Percentiles rank a stretch among this genome's conserved stretches.
Evolutionary conservation across 2,329 filamentous ascomycete genomes (phyloP).

Genomic region (Dactylonectria macrodidyma): DNA sequence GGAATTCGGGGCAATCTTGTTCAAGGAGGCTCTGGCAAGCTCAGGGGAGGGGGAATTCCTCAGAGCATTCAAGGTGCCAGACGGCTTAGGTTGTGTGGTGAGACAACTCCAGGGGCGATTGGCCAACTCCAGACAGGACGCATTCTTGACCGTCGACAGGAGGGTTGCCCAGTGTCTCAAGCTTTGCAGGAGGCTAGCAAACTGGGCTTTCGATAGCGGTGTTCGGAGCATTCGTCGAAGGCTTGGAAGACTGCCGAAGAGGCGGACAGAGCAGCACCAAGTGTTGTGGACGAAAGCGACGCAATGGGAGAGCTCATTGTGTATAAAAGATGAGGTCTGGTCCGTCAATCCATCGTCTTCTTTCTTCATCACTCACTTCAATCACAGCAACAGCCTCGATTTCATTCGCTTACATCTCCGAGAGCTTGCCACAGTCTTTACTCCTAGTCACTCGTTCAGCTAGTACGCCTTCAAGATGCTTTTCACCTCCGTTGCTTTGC

Average conservation of each 20-base stretch:
- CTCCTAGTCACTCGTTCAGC: constrained; percentile 46
- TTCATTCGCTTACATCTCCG: constrained; percentile 47
- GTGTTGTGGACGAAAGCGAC: neutral
- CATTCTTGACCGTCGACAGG: constrained; percentile 41
- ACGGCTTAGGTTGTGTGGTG: constrained; percentile 29
- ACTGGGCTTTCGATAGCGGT: constrained; percentile 16
- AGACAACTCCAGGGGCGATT: constrained; percentile 44
- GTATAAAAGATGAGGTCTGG: constrained; percentile 49
- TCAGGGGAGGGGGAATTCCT: constrained; percentile 34
- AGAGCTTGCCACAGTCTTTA: constrained; percentile 49
- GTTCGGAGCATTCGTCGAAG: constrained; percentile 40
- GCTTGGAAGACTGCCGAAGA: constrained; percentile 2
- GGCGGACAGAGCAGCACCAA: constrained; percentile 15
- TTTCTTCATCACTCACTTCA: constrained; percentile 35
- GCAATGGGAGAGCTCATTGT: constrained; percentile 28
- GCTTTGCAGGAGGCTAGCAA: constrained; percentile 21
- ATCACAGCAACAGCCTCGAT: constrained; percentile 50
- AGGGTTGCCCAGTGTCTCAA: constrained; percentile 45
- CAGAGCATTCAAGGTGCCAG: constrained; percentile 12
- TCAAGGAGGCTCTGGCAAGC: constrained; percentile 14
- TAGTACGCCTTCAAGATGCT: constrained; percentile 49
- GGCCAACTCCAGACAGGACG: constrained; percentile 24
- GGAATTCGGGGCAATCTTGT: constrained; percentile 45
- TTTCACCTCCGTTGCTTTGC: constrained; percentile 48
- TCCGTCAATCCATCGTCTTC: constrained; percentile 36